Base-by-base conservation (phyloP, 805 yeast genomes). In the Yamadazyma endophytica region DNA sequence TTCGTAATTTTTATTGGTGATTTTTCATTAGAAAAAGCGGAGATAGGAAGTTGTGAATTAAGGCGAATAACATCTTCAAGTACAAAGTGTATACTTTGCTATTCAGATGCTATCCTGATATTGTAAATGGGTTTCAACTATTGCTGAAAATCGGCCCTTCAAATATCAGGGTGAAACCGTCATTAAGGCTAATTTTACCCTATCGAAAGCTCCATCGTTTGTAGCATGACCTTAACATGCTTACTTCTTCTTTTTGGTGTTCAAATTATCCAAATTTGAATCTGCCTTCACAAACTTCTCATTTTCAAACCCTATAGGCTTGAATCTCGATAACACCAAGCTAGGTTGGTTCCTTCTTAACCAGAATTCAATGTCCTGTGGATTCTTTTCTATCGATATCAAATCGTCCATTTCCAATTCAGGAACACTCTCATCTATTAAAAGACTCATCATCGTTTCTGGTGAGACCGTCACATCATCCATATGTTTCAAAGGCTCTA, bases 301-400 rank as follows among this genome's bases (percentile, higher is more conserved):
- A 17, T 50, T 40, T 11, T 46, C 42, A 28, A 51, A 40, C 12
- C 45, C 50, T 0, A 63, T 38, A 1, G 68, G 68, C 32, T 47
- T 50, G 51, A 58, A 63, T 30, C 58, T 54, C 9, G 61, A 49
- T 13, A 50, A 46, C 8, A 61, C 58, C 40, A 64, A 47, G 29
- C 55, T 52, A 4, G 61, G 55, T 29, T 50, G 48, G 36, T 63
- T 54, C 25, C 70, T 47, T 19, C 68, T 44, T 16, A 54, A 38
- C 70, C 70, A 65, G 44, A 53, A 45, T 12, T 60, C 64, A 3
- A 52, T 43, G 26, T 52, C 58, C 42, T 63, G 68, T 0, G 71
- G 71, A 32, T 64, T 65, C n/a, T 44, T 33, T 34, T 64, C 68
- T 3, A 57, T 38, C 9, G 44, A 36, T 19, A 52, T 53, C 24